Conservation (phyloP, 2,329 filamentous ascomycete species). For the Botrytis medusae region DNA sequence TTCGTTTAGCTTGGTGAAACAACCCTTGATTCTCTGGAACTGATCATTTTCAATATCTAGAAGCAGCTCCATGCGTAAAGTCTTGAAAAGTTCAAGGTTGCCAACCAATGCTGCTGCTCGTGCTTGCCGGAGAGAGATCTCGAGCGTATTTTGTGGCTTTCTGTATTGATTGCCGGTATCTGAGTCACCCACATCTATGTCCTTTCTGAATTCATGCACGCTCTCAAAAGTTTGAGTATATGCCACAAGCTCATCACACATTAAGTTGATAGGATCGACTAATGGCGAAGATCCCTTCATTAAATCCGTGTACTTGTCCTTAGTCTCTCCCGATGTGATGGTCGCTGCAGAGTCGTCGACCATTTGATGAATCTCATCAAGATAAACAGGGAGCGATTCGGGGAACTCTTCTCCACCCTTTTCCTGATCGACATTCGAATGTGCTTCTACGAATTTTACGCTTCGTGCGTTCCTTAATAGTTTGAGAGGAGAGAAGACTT, state of each 20-base stretch:
- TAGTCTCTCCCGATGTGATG: neutral
- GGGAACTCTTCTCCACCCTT: neutral
- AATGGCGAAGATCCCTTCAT: neutral
- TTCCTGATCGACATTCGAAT: neutral
- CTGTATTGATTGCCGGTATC: neutral
- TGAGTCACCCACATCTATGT: neutral
- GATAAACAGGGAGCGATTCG: neutral
- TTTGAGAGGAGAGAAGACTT: neutral
- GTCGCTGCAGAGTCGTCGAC: neutral
- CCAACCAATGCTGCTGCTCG: neutral
- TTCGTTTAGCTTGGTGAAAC: neutral
- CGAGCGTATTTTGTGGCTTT: neutral
- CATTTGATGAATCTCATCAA: neutral
- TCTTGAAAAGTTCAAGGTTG: neutral
- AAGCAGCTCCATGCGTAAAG: neutral
- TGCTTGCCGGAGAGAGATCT: neutral
- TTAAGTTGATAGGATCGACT: neutral
- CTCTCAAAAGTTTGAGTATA: neutral
- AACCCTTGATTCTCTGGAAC: neutral
- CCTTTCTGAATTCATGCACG: neutral
- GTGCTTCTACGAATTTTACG: neutral
- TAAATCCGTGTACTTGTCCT: neutral
- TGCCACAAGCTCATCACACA: neutral
- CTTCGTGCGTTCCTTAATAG: neutral
- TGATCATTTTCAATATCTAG: neutral